Percentiles rank a stretch among this genome's conserved stretches.
Conservation (phyloP, 1,284 basidiomycete species). For the Xerocomus amazonicus region DNA sequence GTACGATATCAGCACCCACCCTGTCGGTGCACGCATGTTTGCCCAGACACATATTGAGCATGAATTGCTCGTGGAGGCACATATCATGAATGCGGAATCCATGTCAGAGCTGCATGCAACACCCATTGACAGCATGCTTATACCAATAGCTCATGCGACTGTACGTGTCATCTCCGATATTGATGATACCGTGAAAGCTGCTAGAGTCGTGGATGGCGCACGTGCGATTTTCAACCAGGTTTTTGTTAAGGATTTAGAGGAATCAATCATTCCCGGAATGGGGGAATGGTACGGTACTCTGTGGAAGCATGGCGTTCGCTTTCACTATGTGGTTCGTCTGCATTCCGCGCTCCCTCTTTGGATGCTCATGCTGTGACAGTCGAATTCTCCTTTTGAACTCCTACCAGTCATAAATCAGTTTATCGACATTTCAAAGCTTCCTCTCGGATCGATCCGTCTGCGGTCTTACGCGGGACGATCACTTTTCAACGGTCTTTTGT, state of each 20-base stretch:
- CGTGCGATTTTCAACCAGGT: constrained; percentile 76
- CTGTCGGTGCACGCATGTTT: constrained; percentile 52
- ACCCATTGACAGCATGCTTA: constrained; percentile 15
- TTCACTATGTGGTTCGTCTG: constrained; percentile 80
- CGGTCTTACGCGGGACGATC: constrained; percentile 73
- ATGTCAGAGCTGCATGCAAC: constrained; percentile 35
- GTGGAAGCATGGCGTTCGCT: constrained; percentile 66
- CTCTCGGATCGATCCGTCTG: constrained; percentile 12
- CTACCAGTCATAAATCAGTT: constrained; percentile 79
- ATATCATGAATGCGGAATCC: constrained; percentile 35
- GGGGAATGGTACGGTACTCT: constrained; percentile 75
- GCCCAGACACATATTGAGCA: constrained; percentile 50
- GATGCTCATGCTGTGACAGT: constrained; percentile 45
- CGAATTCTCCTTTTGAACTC: constrained; percentile 88
- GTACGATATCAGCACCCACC: constrained; percentile 64
- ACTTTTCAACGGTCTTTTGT: constrained; percentile 72
- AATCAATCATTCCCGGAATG: constrained; percentile 84
- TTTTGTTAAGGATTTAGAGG: constrained; percentile 72
- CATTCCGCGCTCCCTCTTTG: constrained; percentile 1
- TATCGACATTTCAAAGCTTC: constrained; percentile 61
- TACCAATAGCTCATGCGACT: constrained; percentile 33
- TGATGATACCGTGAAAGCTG: constrained; percentile 89
- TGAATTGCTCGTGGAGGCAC: constrained; percentile 54
- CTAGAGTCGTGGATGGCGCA: constrained; percentile 70
- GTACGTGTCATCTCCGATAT: constrained; percentile 88